Evolutionary conservation across 106 monocot species (phyloP).

Genomic region (Platanthera zijinensis): DNA sequence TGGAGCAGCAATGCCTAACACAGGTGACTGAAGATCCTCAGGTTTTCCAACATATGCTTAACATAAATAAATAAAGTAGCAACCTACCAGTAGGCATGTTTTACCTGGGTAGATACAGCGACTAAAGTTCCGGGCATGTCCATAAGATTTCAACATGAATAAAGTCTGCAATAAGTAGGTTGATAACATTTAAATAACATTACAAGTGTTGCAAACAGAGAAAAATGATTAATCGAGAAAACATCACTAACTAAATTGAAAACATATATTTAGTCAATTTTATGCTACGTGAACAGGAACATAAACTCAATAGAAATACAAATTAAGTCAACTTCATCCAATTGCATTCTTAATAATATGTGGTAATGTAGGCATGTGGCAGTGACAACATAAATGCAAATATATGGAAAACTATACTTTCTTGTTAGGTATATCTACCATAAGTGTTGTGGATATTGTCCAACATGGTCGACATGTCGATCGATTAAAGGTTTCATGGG

Average conservation of each 20-base stretch:
- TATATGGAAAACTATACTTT: too few species aligned
- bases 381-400: too few species aligned
- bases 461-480: too few species aligned
- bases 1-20: slow-evolving; percentile 17
- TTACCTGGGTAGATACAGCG: slow-evolving; percentile 43
- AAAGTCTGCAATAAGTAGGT: slow-evolving; percentile 21
- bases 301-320: background rate
- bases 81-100: slow-evolving; percentile 3
- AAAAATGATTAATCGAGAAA: background rate
- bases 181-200: background rate
- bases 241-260: background rate
- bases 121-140: slow-evolving; percentile 41
- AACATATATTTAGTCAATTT: background rate
- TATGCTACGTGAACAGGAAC: background rate
- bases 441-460: too few species aligned
- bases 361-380: too few species aligned
- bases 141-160: slow-evolving; percentile 20
- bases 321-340: background rate
- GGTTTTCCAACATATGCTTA: background rate
- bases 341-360: background rate
- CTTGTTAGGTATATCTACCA: too few species aligned
- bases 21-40: background rate
- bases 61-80: background rate
- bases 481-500: too few species aligned
- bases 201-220: background rate